Evolutionary conservation across 176 grass and related monocot species (phyloP), one percentile per base, ranked within the genome.

Genomic region (Oryza brachyantha): DNA sequence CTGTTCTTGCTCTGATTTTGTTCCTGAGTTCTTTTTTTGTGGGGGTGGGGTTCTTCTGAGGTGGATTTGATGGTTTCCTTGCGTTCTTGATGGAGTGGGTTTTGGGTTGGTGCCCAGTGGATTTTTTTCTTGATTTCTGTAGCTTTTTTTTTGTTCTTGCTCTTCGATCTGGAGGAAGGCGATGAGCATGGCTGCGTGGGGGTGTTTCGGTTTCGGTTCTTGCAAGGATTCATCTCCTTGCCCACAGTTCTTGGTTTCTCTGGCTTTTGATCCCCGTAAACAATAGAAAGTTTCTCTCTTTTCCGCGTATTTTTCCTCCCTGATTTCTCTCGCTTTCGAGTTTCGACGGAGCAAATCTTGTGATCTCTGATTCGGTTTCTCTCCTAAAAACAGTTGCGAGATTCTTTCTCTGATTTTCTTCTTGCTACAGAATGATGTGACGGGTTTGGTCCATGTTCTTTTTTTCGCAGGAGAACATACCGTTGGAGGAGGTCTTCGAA

Each of bases 401-500:
- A 60, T 68, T 85, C 45, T 67, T 34, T 72, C 36, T 61, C 8
- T 70, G 24, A 52, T 45, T 52, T 52, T 32, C 31, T 10, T 39
- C 26, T 1, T 22, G 7, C 17, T 5, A 0, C 26, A 8, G 50
- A 24, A 24, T 41, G 27, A 21, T 4, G 4, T 41, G 65, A 12
- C 7, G 76, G 19, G 46, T 32, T 32, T 26, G 21, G 29, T 26
- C 79, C 21, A 60, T 72, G 39, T 27, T 8, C 27, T 4, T 68
- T 61, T 26, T 7, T 61, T 19, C 42, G 64, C 80, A 97, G 90
- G 93, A 97, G 86, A 91, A 97, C 86, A 91, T 93, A 29, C 90
- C 93, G 4, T 79, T 97, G 64, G 93, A 97, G 72, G 93, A 97
- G 77, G 93, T 97, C 24, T 93, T 97, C 64, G 93, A 91, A 36